A percentile compares a stretch with the other conserved stretches of the same genome.
Conservation (phyloP, 2,329 filamentous ascomycete genomes). For the Macroventuria anomochaeta region DNA sequence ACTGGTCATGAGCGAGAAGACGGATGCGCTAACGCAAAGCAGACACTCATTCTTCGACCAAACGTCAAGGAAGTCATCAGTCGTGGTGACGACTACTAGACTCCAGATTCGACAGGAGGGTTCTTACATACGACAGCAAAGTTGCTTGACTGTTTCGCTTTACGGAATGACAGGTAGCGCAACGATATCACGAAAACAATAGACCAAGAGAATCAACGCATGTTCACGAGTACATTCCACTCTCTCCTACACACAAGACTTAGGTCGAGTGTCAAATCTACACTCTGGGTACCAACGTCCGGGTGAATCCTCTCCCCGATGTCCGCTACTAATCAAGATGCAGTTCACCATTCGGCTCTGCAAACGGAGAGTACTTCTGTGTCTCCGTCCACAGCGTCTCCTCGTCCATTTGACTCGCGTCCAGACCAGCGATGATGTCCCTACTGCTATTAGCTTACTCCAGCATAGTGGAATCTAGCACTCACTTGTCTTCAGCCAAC, state of each 20-base stretch:
- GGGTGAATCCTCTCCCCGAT: too few species aligned
- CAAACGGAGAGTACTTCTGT: constrained; percentile 47
- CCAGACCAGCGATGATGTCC: constrained; percentile 57
- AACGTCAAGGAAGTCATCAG: constrained; percentile 84
- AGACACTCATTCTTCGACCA: constrained; percentile 49
- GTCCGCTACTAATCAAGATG: constrained; percentile 36
- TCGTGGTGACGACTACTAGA: constrained; percentile 81
- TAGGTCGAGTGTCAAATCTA: background rate
- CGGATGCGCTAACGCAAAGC: constrained; percentile 16
- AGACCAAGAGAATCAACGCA: background rate
- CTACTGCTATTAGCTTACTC: constrained; percentile 30
- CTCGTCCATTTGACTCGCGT: constrained; percentile 60
- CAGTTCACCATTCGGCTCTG: constrained; percentile 35
- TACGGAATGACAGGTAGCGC: background rate
- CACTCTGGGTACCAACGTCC: too few species aligned
- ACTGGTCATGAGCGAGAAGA: background rate
- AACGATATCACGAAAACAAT: constrained; percentile 12
- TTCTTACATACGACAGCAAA: background rate
- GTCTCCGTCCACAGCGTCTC: constrained; percentile 49
- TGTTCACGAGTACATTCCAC: background rate
- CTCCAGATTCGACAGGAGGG: background rate
- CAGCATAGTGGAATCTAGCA: constrained; percentile 13
- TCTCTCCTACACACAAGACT: background rate
- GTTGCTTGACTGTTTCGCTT: background rate
- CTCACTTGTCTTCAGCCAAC: constrained; percentile 60